These are phyloP conservation scores for Castanopsis chinensis DNA, from an alignment of 306 rosid species.

Conservation along the genomic window DNA sequence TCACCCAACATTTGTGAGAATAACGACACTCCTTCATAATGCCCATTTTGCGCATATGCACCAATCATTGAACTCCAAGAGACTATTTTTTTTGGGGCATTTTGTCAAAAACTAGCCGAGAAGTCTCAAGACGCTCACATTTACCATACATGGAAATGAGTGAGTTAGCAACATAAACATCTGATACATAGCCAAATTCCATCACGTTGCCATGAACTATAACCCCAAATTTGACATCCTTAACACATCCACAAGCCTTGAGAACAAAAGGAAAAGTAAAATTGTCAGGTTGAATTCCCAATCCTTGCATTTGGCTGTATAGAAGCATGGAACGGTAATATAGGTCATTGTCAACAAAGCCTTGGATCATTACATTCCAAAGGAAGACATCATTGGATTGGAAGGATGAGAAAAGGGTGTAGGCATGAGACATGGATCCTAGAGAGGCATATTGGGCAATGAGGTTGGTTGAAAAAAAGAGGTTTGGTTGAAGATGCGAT, in stretches of 20 bases:
- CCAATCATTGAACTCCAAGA: slow-evolving; percentile 52
- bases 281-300: slow-evolving; percentile 28
- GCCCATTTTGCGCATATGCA: slow-evolving; percentile 26
- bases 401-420: slow-evolving; percentile 29
- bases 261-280: slow-evolving; percentile 41
- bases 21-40: slow-evolving; percentile 3
- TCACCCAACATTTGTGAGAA: slow-evolving; percentile 29
- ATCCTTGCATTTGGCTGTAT: slow-evolving; percentile 29
- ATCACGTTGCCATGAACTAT: slow-evolving; percentile 28
- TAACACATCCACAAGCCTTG: slow-evolving; percentile 34
- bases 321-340: slow-evolving; percentile 22
- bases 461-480: slow-evolving; percentile 45
- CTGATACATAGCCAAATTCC: slow-evolving; percentile 15
- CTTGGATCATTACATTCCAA: slow-evolving; percentile 47
- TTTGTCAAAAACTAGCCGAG: slow-evolving; percentile 31
- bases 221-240: slow-evolving; percentile 14
- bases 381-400: slow-evolving; percentile 26
- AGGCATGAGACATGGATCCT: slow-evolving; percentile 36
- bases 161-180: slow-evolving; percentile 37
- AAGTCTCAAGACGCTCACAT: slow-evolving; percentile 27
- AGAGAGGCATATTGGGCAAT: slow-evolving; percentile 34
- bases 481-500: slow-evolving; percentile 32
- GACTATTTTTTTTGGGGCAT: slow-evolving; percentile 31
- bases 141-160: slow-evolving; percentile 37
- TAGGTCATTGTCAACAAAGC: slow-evolving; percentile 33